Percentiles rank a stretch among this genome's conserved stretches.
Conservation (phyloP, 257 asterid species). For the Lithospermum erythrorhizon region DNA sequence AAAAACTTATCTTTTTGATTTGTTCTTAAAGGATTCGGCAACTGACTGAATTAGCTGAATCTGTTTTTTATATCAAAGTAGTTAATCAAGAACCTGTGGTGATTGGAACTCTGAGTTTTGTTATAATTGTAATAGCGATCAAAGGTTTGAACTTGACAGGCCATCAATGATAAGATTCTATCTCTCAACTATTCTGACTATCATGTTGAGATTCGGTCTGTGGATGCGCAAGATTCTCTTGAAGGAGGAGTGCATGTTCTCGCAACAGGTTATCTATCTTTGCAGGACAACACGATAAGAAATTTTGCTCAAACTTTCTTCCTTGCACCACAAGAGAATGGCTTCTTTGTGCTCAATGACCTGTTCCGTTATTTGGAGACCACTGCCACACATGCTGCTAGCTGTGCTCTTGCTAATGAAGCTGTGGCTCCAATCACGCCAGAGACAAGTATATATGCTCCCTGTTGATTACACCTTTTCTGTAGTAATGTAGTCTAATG, state of each 20-base stretch:
- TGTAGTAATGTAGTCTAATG: neutral
- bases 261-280: slow-evolving; percentile 72
- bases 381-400: slow-evolving; percentile 15
- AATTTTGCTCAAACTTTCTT: slow-evolving; percentile 77
- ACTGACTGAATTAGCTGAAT: too few species aligned
- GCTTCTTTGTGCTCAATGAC: slow-evolving; percentile 89
- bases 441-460: slow-evolving; percentile 39
- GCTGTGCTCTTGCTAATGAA: slow-evolving; percentile 24
- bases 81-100: neutral
- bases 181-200: slow-evolving; percentile 59
- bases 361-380: slow-evolving; percentile 57
- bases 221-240: slow-evolving; percentile 74
- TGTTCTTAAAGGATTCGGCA: too few species aligned
- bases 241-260: slow-evolving; percentile 78
- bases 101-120: neutral
- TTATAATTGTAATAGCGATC: neutral
- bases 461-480: slow-evolving; percentile 1
- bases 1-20: too few species aligned
- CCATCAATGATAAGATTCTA: slow-evolving; percentile 65
- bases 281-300: slow-evolving; percentile 38
- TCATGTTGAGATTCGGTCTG: slow-evolving; percentile 67
- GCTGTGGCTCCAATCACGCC: slow-evolving; percentile 39
- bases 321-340: slow-evolving; percentile 91
- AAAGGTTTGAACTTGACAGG: slow-evolving; percentile 34
- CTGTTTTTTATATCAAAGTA: too few species aligned